Base-by-base conservation (phyloP, 2,329 filamentous ascomycete genomes). In the Scedosporium aurantiacum region DNA sequence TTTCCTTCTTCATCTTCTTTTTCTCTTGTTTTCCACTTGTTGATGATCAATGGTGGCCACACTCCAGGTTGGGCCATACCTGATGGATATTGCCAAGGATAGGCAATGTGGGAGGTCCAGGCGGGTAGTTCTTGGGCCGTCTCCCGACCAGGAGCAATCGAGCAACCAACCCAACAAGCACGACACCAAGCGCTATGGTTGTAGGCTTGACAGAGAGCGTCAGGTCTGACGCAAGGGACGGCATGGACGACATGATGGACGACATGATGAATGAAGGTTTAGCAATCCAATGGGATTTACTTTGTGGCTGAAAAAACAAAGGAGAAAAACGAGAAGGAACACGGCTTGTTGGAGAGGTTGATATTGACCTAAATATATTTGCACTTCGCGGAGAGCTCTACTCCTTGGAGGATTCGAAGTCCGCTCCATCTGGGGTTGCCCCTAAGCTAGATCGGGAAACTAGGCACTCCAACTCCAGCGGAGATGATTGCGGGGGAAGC, bases 11-110 rank as follows among this genome's bases (percentile, higher is more conserved):
- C 32, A 12, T 37, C 3, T 37, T 14, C 32, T 4, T 37, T 37
- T 14, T 6, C 32, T 10, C 25, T 5, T 27, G 25, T 37, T 14
- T 4, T 10, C 32, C 10, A 8, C 10, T 4, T 12, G 2, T 21
- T 50, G 14, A 23, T 23, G 21, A 23, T 27, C 52, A 47, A 47
- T 47, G 4, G 43, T 6, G n/a, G 18, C 2, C 23, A 14, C 52
- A 28, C 52, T 55, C 52, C 3, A 28, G 23, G 6, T 16, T 18
- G 14, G 27, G 40, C 8, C 58, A 28, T 25, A 55, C 58, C 63
- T 74, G 74, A 64, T 81, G 79, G 1, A 82, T 65, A 55, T 82
- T 82, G 4, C 80, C 80, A 5, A 82, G 67, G 1, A 82, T 61
- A 0, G 79, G 80, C 1, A 81, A 40, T 0, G 79, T 80, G 1